Percentiles rank a stretch among this genome's conserved stretches.
These are phyloP conservation scores for Pseudogymnoascus sp. DNA, from an alignment of 2,329 filamentous ascomycete genomes.

Conservation along the genomic window DNA sequence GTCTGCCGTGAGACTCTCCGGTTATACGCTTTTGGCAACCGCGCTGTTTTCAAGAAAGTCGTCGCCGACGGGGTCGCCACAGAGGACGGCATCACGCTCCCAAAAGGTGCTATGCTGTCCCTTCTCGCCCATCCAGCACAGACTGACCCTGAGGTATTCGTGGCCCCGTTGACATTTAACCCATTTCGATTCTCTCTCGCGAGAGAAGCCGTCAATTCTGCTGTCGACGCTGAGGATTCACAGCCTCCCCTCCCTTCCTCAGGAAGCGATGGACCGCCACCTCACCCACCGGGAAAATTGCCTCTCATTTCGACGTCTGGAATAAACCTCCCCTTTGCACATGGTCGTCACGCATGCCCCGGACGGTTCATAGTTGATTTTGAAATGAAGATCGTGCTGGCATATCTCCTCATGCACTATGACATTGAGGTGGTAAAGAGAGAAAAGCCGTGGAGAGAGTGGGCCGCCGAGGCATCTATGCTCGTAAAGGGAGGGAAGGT, in stretches of 20 bases:
- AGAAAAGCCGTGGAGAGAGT: conserved; percentile 22
- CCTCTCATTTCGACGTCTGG: conserved; percentile 21
- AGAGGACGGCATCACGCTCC: conserved; percentile 38
- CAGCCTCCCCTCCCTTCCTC: background rate
- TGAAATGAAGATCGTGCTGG: conserved; percentile 22
- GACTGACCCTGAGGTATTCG: conserved; percentile 18
- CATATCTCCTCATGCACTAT: conserved; percentile 17
- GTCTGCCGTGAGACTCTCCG: conserved; percentile 37
- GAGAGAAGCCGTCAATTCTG: background rate
- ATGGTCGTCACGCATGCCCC: conserved; percentile 26
- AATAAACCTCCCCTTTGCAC: conserved; percentile 24
- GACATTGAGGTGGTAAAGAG: conserved; percentile 21
- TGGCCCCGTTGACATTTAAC: conserved; percentile 15
- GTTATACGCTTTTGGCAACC: conserved; percentile 25
- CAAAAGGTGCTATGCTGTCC: conserved; percentile 28
- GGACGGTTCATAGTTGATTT: conserved; percentile 23
- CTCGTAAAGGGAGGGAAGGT: conserved; percentile 24
- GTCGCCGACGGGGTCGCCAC: conserved; percentile 19
- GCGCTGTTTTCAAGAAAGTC: conserved; percentile 24
- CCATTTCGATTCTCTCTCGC: conserved; percentile 17
- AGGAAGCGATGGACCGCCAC: background rate
- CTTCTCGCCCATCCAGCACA: conserved; percentile 19
- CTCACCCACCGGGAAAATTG: background rate
- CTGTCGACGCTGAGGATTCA: background rate
- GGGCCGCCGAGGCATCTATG: conserved; percentile 21